Percentiles rank a stretch among this genome's conserved stretches.
Conservation (phyloP, 1,284 basidiomycete species). For the Ustilago xerochloae region DNA sequence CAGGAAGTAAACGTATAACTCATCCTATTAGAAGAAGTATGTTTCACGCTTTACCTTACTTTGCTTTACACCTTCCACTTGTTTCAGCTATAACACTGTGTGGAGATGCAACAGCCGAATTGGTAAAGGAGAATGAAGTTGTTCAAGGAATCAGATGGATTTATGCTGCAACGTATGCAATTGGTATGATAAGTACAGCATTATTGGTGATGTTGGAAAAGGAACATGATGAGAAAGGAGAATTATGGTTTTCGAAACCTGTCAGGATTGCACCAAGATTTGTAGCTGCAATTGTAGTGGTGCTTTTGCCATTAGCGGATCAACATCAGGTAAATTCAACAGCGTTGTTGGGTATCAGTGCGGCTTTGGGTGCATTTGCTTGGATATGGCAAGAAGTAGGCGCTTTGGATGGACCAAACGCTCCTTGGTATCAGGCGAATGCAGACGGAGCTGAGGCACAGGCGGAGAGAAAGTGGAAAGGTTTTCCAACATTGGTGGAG, state of each 20-base stretch:
- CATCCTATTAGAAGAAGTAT: constrained; percentile 50
- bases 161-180: constrained; percentile 45
- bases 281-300: constrained; percentile 40
- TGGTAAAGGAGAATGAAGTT: constrained; percentile 51
- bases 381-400: constrained; percentile 55
- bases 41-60: constrained; percentile 31
- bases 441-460: neutral
- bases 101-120: constrained; percentile 54
- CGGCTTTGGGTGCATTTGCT: constrained; percentile 23
- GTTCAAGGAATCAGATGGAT: constrained; percentile 52
- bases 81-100: constrained; percentile 57
- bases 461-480: constrained; percentile 32
- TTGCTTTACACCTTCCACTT: constrained; percentile 52
- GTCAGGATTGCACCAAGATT: constrained; percentile 47
- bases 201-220: constrained; percentile 50
- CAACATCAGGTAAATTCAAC: constrained; percentile 37
- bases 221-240: constrained; percentile 48
- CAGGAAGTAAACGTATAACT: constrained; percentile 33
- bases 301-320: constrained; percentile 50
- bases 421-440: constrained; percentile 34
- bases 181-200: constrained; percentile 49
- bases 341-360: constrained; percentile 44
- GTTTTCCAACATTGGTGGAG: constrained; percentile 48
- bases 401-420: constrained; percentile 57
- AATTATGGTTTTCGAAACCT: constrained; percentile 48